phyloP scores from a whole-genome alignment of 257 asterid species.

The Asclepias syriaca region DNA sequence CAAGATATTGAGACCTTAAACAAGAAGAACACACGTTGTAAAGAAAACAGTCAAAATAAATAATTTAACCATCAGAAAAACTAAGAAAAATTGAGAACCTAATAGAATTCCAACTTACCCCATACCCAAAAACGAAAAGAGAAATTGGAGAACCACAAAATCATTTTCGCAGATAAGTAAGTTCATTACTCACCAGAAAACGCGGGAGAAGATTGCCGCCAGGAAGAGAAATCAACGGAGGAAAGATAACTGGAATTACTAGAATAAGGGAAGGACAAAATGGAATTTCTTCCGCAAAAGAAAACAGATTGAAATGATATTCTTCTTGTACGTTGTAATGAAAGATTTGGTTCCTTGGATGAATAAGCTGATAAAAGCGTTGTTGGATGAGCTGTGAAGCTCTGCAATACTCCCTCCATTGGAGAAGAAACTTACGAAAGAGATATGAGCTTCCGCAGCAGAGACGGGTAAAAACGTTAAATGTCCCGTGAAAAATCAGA shows the following conservation, averaged over 20 bases:
- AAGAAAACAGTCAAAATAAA: neutral
- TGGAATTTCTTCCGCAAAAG: conserved; percentile 7
- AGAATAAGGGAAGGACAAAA: neutral
- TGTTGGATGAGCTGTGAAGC: conserved; percentile 11
- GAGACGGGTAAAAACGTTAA: neutral
- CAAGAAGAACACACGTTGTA: conserved; percentile 1
- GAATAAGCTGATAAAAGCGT: neutral
- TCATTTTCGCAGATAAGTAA: neutral
- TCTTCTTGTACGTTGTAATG: conserved; percentile 4
- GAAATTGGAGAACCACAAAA: neutral
- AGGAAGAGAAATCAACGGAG: neutral
- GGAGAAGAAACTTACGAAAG: neutral
- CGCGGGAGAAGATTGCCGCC: neutral
- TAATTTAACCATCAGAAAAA: neutral
- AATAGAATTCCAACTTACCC: neutral
- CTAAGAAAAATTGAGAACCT: neutral
- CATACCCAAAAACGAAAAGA: neutral
- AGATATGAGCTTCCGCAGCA: neutral
- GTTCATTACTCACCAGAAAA: conserved; percentile 16
- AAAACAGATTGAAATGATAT: neutral
- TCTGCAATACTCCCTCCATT: conserved; percentile 19
- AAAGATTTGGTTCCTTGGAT: neutral
- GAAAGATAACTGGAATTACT: neutral
- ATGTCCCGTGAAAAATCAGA: too few species aligned
- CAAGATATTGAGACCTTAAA: conserved; percentile 42